Conservation (phyloP, 2,329 filamentous ascomycete species). For the Periglandula ipomoeae region DNA sequence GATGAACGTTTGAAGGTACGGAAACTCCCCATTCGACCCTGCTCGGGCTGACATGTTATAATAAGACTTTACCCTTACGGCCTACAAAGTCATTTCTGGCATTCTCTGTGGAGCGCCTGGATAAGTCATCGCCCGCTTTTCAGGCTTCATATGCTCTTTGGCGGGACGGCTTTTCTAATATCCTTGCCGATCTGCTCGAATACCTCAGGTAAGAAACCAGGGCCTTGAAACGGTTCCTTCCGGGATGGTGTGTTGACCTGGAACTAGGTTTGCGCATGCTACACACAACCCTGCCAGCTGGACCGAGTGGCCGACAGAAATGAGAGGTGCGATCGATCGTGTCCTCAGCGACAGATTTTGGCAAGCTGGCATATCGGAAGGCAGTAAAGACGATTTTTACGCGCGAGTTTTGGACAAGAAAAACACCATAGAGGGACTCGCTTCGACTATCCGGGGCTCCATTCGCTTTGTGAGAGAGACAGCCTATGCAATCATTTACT, state of each 20-base stretch:
- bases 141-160: slow-evolving; percentile 73
- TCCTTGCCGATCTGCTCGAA: slow-evolving; percentile 79
- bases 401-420: slow-evolving; percentile 83
- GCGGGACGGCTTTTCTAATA: slow-evolving; percentile 70
- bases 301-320: slow-evolving; percentile 64
- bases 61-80: slow-evolving; percentile 63
- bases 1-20: slow-evolving; percentile 62
- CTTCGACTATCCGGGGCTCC: slow-evolving; percentile 83
- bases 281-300: slow-evolving; percentile 84
- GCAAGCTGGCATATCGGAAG: slow-evolving; percentile 94
- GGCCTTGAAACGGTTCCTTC: background rate
- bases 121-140: slow-evolving; percentile 63
- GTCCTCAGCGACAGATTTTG: slow-evolving; percentile 94
- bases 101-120: slow-evolving; percentile 82
- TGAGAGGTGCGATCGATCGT: slow-evolving; percentile 66
- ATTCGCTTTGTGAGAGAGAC: slow-evolving; percentile 86
- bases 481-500: slow-evolving; percentile 89
- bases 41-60: slow-evolving; percentile 7
- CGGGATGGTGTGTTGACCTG: background rate
- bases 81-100: slow-evolving; percentile 87
- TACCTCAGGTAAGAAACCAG: slow-evolving; percentile 54
- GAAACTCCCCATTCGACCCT: slow-evolving; percentile 2
- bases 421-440: slow-evolving; percentile 82
- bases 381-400: slow-evolving; percentile 95
- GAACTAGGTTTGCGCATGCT: slow-evolving; percentile 68